Evolutionary conservation across 2,329 filamentous ascomycete genomes (phyloP), one percentile per base, ranked within the genome.

Genomic region (Phyllachora maydis): DNA sequence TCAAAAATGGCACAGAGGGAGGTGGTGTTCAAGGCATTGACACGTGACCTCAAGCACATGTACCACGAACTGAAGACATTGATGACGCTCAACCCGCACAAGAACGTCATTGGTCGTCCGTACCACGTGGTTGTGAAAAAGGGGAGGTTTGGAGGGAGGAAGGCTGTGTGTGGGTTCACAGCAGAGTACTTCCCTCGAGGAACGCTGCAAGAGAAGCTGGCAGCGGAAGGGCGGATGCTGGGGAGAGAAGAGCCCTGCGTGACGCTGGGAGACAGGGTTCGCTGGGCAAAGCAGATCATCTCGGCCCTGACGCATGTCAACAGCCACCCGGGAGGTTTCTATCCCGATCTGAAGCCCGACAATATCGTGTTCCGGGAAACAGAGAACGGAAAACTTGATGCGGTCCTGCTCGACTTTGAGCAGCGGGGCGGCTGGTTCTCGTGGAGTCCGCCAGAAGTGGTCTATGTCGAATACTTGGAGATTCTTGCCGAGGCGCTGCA

Each of bases 11-110:
- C 17, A 10, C 4, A 19, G n/a, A 7, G 15, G 12, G 17, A 23
- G 5, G 13, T 27, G 15, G 32, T 32, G 9, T 34, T 38, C 30
- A 38, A 38, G 21, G 27, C 30, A 1, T 27, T 37, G 8, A 13
- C 28, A 14, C 21, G 29, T n/a, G 35, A 37, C 15, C 32, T 32
- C 17, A 21, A 30, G 25, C 32, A 34, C 23, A 27, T 37, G 27
- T 38, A 38, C 25, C 32, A 38, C 24, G 36, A 38, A 23, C 30
- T 38, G 9, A 35, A 33, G 21, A 35, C 31, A 26, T 26, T 38
- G 3, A 25, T 36, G 2, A 22, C 27, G 4, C 19, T 37, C 6
- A 11, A 4, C 3, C 22, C 26, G 4, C 35, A 38, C 20, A 25
- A 24, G 3, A 31, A 36, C 11, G 17, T 37, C 7, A 19, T 35